phyloP scores from a whole-genome alignment of 1,139 yeast species.

The Pichia norvegensis region DNA sequence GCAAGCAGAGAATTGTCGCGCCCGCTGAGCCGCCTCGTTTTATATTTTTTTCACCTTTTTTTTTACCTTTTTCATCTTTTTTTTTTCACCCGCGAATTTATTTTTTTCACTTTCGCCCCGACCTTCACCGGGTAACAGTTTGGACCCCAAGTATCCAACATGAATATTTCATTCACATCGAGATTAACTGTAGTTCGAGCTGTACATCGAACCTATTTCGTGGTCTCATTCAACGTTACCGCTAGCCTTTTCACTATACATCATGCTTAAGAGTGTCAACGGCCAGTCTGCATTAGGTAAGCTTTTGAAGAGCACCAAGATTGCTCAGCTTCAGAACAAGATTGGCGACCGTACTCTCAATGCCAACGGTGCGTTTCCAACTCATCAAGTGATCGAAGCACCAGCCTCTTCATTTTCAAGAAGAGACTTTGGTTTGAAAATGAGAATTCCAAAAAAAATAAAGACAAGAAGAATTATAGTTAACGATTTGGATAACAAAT shows the following conservation, averaged over 20 bases:
- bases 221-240: no score
- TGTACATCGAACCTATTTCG: no score
- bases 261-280: conserved; percentile 19
- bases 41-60: no score
- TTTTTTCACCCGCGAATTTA: no score
- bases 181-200: no score
- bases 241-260: background rate
- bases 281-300: conserved; percentile 21
- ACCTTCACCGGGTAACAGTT: no score
- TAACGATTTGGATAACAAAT: conserved; percentile 45
- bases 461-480: conserved; percentile 42
- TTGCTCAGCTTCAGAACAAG: conserved; percentile 27
- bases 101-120: no score
- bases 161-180: no score
- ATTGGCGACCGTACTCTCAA: conserved; percentile 21
- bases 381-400: conserved; percentile 52
- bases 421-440: conserved; percentile 60
- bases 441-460: conserved; percentile 45
- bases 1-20: no score
- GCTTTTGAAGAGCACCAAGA: conserved; percentile 23
- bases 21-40: no score
- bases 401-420: conserved; percentile 47
- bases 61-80: no score
- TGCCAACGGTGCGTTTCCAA: conserved; percentile 32
- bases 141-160: no score